Conservation (phyloP, 495 filamentous ascomycete species). For the Penicillium diatomitis region DNA sequence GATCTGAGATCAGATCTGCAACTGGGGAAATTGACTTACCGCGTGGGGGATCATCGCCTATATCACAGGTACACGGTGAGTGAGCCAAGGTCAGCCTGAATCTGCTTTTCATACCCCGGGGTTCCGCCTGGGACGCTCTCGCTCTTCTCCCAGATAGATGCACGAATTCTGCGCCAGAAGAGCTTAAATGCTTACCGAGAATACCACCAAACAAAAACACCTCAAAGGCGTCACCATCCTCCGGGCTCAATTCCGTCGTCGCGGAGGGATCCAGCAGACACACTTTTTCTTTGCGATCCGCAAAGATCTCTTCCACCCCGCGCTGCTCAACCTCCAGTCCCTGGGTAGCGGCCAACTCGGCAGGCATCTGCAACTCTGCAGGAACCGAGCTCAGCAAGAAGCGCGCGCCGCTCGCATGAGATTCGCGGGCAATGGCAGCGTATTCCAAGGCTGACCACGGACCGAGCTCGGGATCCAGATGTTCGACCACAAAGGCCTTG, state of each 20-base stretch:
- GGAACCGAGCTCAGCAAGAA: constrained; percentile 87
- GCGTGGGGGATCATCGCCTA: constrained; percentile 91
- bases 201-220: constrained; percentile 95
- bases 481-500: constrained; percentile 76
- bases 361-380: constrained; percentile 53
- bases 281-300: constrained; percentile 54
- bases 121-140: too few species aligned
- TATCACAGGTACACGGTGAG: neutral
- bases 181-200: constrained; percentile 52
- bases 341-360: constrained; percentile 45
- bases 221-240: constrained; percentile 75
- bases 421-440: constrained; percentile 72
- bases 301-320: constrained; percentile 72
- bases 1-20: neutral
- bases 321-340: constrained; percentile 58
- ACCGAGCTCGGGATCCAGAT: constrained; percentile 89
- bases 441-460: constrained; percentile 92
- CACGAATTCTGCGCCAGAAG: too few species aligned
- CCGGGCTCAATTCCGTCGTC: constrained; percentile 66
- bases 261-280: constrained; percentile 88
- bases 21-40: constrained; percentile 44
- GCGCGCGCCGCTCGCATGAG: constrained; percentile 49
- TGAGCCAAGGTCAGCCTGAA: constrained; percentile 2
- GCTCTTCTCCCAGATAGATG: too few species aligned
- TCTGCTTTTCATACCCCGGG: neutral